These are phyloP conservation scores for Odontarrhena argentea DNA, from an alignment of 345 rosid genomes.

Conservation along the genomic window DNA sequence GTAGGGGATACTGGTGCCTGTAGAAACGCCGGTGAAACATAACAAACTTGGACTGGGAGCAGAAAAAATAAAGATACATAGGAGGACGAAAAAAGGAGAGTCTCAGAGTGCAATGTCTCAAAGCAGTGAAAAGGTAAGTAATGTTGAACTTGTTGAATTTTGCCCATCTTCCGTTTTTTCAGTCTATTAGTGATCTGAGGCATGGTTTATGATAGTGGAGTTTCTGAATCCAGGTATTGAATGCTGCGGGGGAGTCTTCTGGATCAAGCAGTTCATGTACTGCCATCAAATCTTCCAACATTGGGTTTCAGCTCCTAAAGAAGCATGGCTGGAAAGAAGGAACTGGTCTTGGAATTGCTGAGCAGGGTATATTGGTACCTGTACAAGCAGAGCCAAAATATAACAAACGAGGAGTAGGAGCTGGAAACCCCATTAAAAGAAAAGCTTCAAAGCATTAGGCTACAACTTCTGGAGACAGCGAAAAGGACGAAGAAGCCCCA, in stretches of 20 bases:
- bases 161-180: background rate
- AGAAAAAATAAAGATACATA: conserved; percentile 46
- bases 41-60: conserved; percentile 71
- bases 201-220: background rate
- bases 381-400: conserved; percentile 55
- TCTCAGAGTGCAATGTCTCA: conserved; percentile 28
- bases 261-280: conserved; percentile 43
- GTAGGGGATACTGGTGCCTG: conserved; percentile 74
- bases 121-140: conserved; percentile 42
- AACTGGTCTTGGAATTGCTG: conserved; percentile 73
- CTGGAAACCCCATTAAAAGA: conserved; percentile 50
- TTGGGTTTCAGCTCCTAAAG: conserved; percentile 85
- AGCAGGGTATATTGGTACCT: conserved; percentile 84
- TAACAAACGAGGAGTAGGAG: conserved; percentile 83
- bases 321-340: conserved; percentile 99
- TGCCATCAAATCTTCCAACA: conserved; percentile 66
- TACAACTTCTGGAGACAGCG: conserved; percentile 35
- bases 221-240: conserved; percentile 1
- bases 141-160: background rate
- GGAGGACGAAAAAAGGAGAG: conserved; percentile 42
- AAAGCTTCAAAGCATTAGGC: conserved; percentile 38
- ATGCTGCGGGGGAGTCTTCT: conserved; percentile 36
- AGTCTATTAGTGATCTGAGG: background rate
- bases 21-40: conserved; percentile 50
- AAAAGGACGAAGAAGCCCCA: conserved; percentile 43